phyloP scores from a whole-genome alignment of 2,329 filamentous ascomycete genomes.

The Fusarium sp. region DNA sequence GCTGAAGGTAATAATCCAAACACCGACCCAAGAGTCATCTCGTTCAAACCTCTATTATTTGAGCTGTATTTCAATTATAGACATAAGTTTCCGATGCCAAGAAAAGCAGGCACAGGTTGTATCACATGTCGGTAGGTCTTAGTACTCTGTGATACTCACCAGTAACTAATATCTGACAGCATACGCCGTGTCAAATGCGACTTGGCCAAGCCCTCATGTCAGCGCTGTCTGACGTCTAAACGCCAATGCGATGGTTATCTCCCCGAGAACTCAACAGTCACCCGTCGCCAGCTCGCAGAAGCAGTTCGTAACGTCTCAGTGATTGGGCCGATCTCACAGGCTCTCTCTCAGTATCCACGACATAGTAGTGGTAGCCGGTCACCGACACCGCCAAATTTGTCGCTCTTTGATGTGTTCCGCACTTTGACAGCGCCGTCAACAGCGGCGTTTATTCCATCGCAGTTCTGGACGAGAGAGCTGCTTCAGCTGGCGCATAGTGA shows the following conservation, averaged over 20 bases:
- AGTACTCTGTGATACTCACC: accelerated
- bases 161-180: constrained; percentile 22
- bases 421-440: constrained; percentile 49
- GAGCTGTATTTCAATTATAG: background rate
- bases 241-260: constrained; percentile 54
- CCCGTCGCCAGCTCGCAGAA: constrained; percentile 50
- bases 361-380: constrained; percentile 1
- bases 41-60: background rate
- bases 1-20: constrained; percentile 5
- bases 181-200: constrained; percentile 56
- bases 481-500: constrained; percentile 53
- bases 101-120: constrained; percentile 45
- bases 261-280: constrained; percentile 39
- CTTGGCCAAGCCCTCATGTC: constrained; percentile 50
- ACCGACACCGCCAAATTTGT: constrained; percentile 27
- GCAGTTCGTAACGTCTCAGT: constrained; percentile 47
- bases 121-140: constrained; percentile 45
- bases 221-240: constrained; percentile 43
- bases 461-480: constrained; percentile 51
- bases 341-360: constrained; percentile 39
- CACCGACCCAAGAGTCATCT: background rate
- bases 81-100: constrained; percentile 27
- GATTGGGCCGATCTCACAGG: constrained; percentile 49
- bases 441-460: constrained; percentile 46
- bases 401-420: constrained; percentile 54